Conservation (phyloP, 108 stramenopile species). For the Heterococcus sp. region DNA sequence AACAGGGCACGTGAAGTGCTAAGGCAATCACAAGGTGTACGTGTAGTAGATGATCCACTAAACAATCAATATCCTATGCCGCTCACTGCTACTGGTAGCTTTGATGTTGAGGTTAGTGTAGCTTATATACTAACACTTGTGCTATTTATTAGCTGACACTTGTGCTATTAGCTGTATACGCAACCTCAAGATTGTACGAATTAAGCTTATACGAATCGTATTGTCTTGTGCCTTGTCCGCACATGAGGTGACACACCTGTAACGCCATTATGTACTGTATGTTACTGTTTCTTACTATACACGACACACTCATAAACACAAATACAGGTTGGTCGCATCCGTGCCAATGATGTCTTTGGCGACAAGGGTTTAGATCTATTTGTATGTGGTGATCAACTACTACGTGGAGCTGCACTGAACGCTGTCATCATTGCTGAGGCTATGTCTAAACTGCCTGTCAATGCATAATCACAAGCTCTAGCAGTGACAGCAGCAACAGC, state of each 20-base stretch:
- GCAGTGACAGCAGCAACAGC: too few relatives aligned
- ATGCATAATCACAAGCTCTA: too few relatives aligned
- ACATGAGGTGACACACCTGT: too few relatives aligned
- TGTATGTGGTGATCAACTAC: constrained; percentile 92
- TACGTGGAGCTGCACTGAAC: constrained; percentile 93
- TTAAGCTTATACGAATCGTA: too few relatives aligned
- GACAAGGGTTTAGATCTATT: constrained; percentile 93
- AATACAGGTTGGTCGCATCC: constrained; percentile 33
- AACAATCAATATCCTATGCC: constrained; percentile 86
- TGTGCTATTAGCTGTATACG: too few relatives aligned
- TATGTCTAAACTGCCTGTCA: not conserved
- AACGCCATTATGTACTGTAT: too few relatives aligned
- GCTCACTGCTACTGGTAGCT: constrained; percentile 84
- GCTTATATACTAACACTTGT: too few relatives aligned
- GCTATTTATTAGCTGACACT: too few relatives aligned
- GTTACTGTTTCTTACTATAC: too few relatives aligned
- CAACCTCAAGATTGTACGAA: too few relatives aligned
- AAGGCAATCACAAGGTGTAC: constrained; percentile 17
- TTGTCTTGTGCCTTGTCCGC: too few relatives aligned
- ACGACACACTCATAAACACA: not conserved
- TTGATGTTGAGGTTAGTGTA: constrained; percentile 93
- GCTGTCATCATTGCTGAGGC: constrained; percentile 91
- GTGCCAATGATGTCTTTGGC: constrained; percentile 33
- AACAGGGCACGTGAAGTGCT: constrained; percentile 13
- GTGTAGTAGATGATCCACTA: constrained; percentile 42